Base-by-base conservation (phyloP, 1,139 yeast genomes). In the Protomyces inouyei region DNA sequence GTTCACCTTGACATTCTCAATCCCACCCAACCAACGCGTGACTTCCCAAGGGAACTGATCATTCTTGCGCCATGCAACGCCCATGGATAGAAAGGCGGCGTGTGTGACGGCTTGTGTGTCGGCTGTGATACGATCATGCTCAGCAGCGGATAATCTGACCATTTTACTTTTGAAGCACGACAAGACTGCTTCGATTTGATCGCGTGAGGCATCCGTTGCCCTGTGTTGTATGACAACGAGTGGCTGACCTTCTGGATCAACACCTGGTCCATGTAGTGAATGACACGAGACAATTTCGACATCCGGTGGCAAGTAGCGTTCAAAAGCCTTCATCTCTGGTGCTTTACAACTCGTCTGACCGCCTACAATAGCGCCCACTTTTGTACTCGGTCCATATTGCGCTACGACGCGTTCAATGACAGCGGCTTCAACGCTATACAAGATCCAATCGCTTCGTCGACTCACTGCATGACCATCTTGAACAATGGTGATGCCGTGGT, bases 61-160 rank as follows among this genome's bases (percentile, higher is more conserved):
- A 68, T 82, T 80, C 56, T 86, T 83, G 70, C 83, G 87, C 98
- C 98, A 93, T 1, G 98, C 98, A 9, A 86, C 85, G 1, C 98
- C 98, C 98, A 93, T 93, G 63, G 61, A 87, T 67, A 93, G 79
- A 73, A 93, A 93, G 0, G 98, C 98, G 5, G 98, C 98, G 74
- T 93, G 98, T 0, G 98, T 93, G 16, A 93, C 97, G 0, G 98
- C 98, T 75, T 93, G 98, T 3, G 98, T 95, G 74, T 93, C 98
- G 0, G 98, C 98, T 0, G 98, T 93, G 67, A 93, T 93, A 69
- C 83, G 83, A 73, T 93, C 98, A 74, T 93, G 98, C 72, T 92
- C 91, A 67, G 83, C 80, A 5, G 95, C 96, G 0, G 90, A 81
- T 52, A 93, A 78, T 64, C 83, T 81, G n/a, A 91, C 98, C 54